These are phyloP conservation scores for Fraxinus albicans DNA, from an alignment of 305 asterid species.

Conservation along the genomic window DNA sequence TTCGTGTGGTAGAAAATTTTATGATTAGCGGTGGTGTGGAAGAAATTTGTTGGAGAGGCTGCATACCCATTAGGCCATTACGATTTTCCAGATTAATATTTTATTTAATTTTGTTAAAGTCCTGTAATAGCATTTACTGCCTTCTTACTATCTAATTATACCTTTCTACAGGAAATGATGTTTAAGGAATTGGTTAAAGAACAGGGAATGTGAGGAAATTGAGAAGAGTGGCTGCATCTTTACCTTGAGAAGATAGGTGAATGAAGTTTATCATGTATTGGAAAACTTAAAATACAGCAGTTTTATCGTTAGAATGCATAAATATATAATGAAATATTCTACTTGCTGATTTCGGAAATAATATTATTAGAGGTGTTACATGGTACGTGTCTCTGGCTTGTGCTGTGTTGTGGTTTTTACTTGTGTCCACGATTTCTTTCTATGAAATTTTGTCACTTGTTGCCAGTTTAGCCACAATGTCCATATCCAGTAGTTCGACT, in stretches of 20 bases:
- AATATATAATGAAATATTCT: conserved; percentile 1
- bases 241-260: conserved; percentile 8
- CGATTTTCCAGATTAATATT: neutral
- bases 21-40: neutral
- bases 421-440: neutral
- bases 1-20: conserved; percentile 1
- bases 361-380: neutral
- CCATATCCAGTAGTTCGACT: neutral
- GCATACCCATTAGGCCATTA: neutral
- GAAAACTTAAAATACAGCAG: neutral
- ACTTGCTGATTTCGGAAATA: neutral
- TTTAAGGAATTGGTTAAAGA: conserved; percentile 27
- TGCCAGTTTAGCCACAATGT: neutral
- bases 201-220: conserved; percentile 7
- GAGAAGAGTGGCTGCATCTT: conserved; percentile 11
- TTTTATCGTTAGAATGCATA: neutral
- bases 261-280: conserved; percentile 6
- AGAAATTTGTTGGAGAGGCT: neutral
- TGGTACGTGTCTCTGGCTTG: neutral
- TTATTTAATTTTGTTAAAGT: neutral
- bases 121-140: neutral
- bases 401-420: neutral
- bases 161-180: neutral
- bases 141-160: conserved; percentile 11
- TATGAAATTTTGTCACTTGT: neutral